phyloP scores from a whole-genome alignment of 2,329 filamentous ascomycete species.

The Orbilia brochopaga region DNA sequence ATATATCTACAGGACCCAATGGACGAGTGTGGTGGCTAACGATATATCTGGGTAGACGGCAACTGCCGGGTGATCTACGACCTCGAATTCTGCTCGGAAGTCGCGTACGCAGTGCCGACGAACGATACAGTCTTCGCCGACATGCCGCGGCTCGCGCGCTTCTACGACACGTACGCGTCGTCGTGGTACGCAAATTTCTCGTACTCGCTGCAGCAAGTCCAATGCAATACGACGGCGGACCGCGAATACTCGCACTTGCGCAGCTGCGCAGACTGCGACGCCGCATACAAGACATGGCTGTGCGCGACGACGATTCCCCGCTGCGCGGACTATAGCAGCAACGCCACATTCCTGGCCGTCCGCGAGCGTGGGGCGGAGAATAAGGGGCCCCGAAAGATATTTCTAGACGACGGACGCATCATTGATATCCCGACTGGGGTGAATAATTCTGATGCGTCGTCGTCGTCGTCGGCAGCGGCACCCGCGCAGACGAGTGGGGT shows the following conservation, averaged over 20 bases:
- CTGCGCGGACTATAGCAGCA: conserved; percentile 78
- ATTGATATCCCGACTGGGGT: conserved; percentile 51
- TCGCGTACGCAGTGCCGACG: conserved; percentile 88
- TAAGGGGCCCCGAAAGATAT: conserved; percentile 33
- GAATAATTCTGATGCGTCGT: conserved; percentile 52
- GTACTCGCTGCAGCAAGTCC: conserved; percentile 80
- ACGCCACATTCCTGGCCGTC: conserved; percentile 65
- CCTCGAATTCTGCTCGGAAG: conserved; percentile 84
- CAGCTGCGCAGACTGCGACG: conserved; percentile 75
- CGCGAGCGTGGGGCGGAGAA: conserved; percentile 59
- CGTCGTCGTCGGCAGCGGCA: conserved; percentile 6
- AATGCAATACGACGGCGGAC: conserved; percentile 75
- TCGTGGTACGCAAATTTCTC: conserved; percentile 77
- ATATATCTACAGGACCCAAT: background rate
- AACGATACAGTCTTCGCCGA: conserved; percentile 71
- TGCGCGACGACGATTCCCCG: conserved; percentile 91
- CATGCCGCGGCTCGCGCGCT: conserved; percentile 67
- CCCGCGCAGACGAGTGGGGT: conserved; percentile 56
- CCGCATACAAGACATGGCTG: conserved; percentile 91
- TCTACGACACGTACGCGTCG: conserved; percentile 79
- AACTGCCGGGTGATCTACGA: conserved; percentile 88
- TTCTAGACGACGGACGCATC: conserved; percentile 36
- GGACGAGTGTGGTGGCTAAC: conserved; percentile 1
- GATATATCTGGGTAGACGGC: conserved; percentile 62
- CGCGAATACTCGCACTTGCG: conserved; percentile 81